Conservation (phyloP, 495 filamentous ascomycete species). For the Tuber umbilicatum region DNA sequence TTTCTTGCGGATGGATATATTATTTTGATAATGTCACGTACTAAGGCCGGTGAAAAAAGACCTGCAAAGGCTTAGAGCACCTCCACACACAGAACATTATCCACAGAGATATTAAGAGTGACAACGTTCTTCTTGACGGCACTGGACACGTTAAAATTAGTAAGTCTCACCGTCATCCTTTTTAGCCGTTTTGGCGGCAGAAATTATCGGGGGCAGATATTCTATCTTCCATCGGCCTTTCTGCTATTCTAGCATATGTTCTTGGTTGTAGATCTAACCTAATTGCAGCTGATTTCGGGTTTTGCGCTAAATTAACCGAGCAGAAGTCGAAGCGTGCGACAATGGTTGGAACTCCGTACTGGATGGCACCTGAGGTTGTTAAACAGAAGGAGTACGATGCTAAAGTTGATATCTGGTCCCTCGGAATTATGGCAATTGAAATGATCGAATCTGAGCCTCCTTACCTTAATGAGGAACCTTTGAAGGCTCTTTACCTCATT, state of each 20-base stretch:
- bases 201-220: not conserved
- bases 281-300: constrained; percentile 82
- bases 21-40: not conserved
- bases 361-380: constrained; percentile 99
- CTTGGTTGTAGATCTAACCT: constrained; percentile 39
- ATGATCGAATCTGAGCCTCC: constrained; percentile 99
- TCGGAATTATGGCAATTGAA: constrained; percentile 99
- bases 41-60: constrained; percentile 49
- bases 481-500: constrained; percentile 94
- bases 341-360: constrained; percentile 98
- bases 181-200: not conserved
- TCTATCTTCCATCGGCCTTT: not conserved
- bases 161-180: constrained; percentile 47
- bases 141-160: constrained; percentile 97
- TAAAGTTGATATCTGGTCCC: constrained; percentile 98
- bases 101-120: constrained; percentile 97
- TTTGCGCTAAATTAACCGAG: constrained; percentile 97
- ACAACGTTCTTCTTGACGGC: constrained; percentile 91
- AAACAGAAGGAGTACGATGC: constrained; percentile 98
- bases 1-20: constrained; percentile 10
- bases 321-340: constrained; percentile 94
- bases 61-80: constrained; percentile 89
- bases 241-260: constrained; percentile 13
- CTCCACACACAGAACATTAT: constrained; percentile 94
- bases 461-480: constrained; percentile 93